Base-by-base conservation (phyloP, 2,329 filamentous ascomycete genomes). In the Shiraia sp. region DNA sequence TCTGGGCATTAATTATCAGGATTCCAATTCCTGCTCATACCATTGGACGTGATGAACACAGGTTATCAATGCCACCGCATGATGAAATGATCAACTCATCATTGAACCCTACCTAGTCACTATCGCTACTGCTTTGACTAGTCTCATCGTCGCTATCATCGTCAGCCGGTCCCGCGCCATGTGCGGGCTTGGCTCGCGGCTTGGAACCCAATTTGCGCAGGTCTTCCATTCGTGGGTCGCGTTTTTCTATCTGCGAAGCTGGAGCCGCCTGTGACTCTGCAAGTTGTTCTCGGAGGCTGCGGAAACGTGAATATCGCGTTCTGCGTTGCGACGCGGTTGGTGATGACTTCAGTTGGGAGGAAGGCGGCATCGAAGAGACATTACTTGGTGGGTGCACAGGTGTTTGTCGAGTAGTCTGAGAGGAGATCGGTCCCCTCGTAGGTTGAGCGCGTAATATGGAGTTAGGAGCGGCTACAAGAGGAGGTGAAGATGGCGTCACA, bases 251-350 rank as follows among this genome's bases (percentile, higher is more conserved):
- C 47, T 6, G n/a, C n/a, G n/a, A n/a, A n/a, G n/a, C n/a, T n/a
- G n/a, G n/a, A n/a, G n/a, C n/a, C n/a, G n/a, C n/a, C n/a, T n/a
- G n/a, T n/a, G n/a, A n/a, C n/a, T n/a, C n/a, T n/a, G 45, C 47
- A 8, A 53, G 33, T 25, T 51, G 50, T 27, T 53, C 50, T 17
- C 47, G 39, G 9, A 53, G 16, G 5, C 39, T 45, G 2, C 42
- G 45, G 28, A 53, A 53, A 10, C 47, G 47, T 3, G 47, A 34
- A 14, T 48, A 48, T 13, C 38, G 43, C 19, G 26, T 14, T 6
- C 28, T 14, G 6, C 38, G 45, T 5, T 40, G 45, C 4, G 42
- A 45, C 19, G 48, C 42, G 19, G 45, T 41, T 37, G 43, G 45
- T 15, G 40, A 28, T 5, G 47, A 51, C 1, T 43, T 36, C 2